These are phyloP conservation scores for Eleusine indica DNA, from an alignment of 176 grass and related monocot genomes.

Conservation along the genomic window DNA sequence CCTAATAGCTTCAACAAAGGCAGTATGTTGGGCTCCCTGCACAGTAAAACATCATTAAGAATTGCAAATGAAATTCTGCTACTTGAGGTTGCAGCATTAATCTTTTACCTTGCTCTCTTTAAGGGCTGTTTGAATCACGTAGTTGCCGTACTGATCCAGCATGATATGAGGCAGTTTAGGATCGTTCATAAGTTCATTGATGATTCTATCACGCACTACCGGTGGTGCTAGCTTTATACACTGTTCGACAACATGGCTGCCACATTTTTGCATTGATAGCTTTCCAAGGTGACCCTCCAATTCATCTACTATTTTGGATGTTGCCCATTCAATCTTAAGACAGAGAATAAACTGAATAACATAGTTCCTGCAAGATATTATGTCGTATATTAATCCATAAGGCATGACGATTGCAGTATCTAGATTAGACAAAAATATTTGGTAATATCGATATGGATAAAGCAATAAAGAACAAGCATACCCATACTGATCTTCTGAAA, in stretches of 20 bases:
- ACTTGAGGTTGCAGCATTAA: neutral
- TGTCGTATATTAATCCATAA: constrained; percentile 30
- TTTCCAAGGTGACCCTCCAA: constrained; percentile 49
- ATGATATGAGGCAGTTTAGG: constrained; percentile 54
- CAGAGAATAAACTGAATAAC: constrained; percentile 81
- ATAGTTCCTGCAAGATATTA: constrained; percentile 72
- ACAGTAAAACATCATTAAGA: constrained; percentile 31
- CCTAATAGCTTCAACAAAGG: constrained; percentile 57
- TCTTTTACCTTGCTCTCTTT: constrained; percentile 55
- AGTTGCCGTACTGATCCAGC: constrained; percentile 70
- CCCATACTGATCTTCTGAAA: constrained; percentile 84
- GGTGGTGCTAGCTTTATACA: constrained; percentile 48
- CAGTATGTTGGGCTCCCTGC: constrained; percentile 46
- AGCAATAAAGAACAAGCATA: constrained; percentile 30
- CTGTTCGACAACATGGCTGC: constrained; percentile 85
- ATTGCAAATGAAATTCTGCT: constrained; percentile 22
- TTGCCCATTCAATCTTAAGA: constrained; percentile 59
- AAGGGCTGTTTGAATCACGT: constrained; percentile 79
- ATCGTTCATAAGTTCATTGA: constrained; percentile 67
- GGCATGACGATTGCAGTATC: constrained; percentile 3
- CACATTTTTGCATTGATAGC: constrained; percentile 82
- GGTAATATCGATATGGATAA: constrained; percentile 7
- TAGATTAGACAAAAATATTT: constrained; percentile 15
- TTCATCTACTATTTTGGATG: constrained; percentile 54
- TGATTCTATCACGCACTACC: constrained; percentile 34